Evolutionary conservation across 2,329 filamentous ascomycete species (phyloP), one percentile per base, ranked within the genome.

Genomic region (Dactylellina cionopaga): DNA sequence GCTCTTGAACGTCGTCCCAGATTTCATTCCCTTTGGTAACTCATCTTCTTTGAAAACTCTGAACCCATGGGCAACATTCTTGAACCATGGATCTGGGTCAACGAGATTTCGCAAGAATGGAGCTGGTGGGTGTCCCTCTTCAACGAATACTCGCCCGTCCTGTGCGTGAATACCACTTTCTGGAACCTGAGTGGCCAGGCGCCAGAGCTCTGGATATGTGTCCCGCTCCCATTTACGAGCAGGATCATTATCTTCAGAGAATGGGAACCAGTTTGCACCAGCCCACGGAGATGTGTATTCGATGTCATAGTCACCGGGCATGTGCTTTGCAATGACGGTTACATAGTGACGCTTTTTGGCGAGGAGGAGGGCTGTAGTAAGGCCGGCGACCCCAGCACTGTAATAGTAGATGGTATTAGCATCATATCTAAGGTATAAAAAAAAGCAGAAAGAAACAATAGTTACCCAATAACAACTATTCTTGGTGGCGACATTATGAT

Each of bases 271-370:
- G 78, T 95, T 94, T 74, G 92, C 92, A 11, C 92, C 92, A 2
- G 92, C 92, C 90, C 91, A 96, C 0, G 92, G 92, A 4, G 91
- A 96, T 0, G 91, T 89, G 80, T 96, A 97, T 83, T 96, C 90
- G 76, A 93, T 89, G 75, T 94, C 90, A 80, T 94, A 95, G 82
- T 97, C 93, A 33, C 93, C 93, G 0, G 93, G 93, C 90, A 96
- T 95, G 79, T 96, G 90, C 78, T 94, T 96, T 3, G 92, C 90
- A 29, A 92, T 83, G 33, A 96, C 83, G 0, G 90, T 92, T 75
- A 96, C 81, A 24, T 83, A 82, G 75, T 88, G 84, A 9, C 80
- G 77, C 3, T 82, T 80, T 76, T 87, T 84, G 10, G 88, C 88
- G 11, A 90, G 81, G 13, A 87, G 80, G 22, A 89, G 82, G 33